Percentiles rank a stretch among this genome's conserved stretches.
Conservation (phyloP, 768 basidiomycete genomes). For the Lentinula raphanica region DNA sequence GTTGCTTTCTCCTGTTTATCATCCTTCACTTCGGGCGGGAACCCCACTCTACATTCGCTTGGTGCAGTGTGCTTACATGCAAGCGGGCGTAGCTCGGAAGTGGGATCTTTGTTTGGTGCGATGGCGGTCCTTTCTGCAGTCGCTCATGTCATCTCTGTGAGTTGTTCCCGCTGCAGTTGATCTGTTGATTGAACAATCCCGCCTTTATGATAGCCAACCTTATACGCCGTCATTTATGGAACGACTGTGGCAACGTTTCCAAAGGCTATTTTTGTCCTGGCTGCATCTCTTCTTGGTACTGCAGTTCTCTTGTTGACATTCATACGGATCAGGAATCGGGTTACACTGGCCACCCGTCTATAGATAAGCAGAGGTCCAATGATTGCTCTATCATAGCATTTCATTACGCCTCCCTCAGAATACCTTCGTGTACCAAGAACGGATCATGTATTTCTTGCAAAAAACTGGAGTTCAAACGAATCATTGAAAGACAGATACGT, state of each 20-base stretch:
- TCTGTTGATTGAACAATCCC: neutral
- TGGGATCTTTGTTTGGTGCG: conserved; percentile 67
- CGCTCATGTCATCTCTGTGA: conserved; percentile 56
- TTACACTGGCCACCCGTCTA: neutral
- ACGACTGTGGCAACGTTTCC: conserved; percentile 60
- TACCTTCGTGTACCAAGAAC: no score
- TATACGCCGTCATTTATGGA: conserved; percentile 67
- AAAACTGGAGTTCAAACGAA: no score
- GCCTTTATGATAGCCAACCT: conserved; percentile 48
- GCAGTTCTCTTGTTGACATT: conserved; percentile 43
- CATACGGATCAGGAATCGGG: conserved; percentile 18
- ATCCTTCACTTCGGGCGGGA: conserved; percentile 62
- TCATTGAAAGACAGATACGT: no score
- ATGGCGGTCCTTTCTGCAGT: conserved; percentile 63
- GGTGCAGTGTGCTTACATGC: conserved; percentile 63
- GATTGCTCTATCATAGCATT: no score
- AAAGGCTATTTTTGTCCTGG: conserved; percentile 61
- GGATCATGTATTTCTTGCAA: no score
- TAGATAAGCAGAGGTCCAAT: neutral
- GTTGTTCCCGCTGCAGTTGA: conserved; percentile 9
- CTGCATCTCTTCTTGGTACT: conserved; percentile 48
- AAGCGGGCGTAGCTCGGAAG: conserved; percentile 37
- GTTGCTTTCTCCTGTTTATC: conserved; percentile 56
- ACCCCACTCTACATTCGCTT: conserved; percentile 67
- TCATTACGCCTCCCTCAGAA: neutral